Conservation (phyloP, 176 grass and related monocot species). For the Thalia dealbata region DNA sequence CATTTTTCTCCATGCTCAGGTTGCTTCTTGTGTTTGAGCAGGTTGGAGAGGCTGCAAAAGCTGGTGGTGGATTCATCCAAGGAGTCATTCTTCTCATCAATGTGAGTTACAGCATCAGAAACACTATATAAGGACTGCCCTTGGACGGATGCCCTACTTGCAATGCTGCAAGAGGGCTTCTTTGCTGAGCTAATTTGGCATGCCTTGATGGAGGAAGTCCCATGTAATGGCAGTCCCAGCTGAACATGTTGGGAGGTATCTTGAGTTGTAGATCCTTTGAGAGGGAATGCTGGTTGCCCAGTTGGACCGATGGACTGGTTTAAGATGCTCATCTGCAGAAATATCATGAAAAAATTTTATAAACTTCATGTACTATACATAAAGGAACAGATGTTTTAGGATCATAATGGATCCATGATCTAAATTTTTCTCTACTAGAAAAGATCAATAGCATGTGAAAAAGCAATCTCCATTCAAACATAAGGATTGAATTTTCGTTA, state of each 20-base stretch:
- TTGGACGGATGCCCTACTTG: not conserved
- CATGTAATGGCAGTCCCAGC: not conserved
- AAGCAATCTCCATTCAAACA: not conserved
- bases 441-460: not conserved
- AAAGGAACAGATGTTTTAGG: no score
- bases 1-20: constrained; percentile 14
- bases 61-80: not conserved
- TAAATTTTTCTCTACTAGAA: not conserved
- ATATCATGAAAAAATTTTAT: no score
- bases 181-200: constrained; percentile 16
- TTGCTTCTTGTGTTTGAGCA: constrained; percentile 32
- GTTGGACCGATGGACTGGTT: constrained; percentile 44
- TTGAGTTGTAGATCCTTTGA: constrained; percentile 7
- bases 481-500: not conserved
- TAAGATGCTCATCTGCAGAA: constrained; percentile 60
- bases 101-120: not conserved
- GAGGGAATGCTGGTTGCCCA: constrained; percentile 35
- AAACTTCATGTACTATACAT: no score
- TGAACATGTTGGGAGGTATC: constrained; percentile 17
- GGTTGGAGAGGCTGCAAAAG: constrained; percentile 17
- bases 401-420: not conserved
- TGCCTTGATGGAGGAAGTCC: constrained; percentile 31
- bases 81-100: not conserved
- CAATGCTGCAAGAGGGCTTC: not conserved
- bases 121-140: not conserved